These are phyloP conservation scores for Rhododendron griersonianum DNA, from an alignment of 148 eudicot species.

Conservation along the genomic window DNA sequence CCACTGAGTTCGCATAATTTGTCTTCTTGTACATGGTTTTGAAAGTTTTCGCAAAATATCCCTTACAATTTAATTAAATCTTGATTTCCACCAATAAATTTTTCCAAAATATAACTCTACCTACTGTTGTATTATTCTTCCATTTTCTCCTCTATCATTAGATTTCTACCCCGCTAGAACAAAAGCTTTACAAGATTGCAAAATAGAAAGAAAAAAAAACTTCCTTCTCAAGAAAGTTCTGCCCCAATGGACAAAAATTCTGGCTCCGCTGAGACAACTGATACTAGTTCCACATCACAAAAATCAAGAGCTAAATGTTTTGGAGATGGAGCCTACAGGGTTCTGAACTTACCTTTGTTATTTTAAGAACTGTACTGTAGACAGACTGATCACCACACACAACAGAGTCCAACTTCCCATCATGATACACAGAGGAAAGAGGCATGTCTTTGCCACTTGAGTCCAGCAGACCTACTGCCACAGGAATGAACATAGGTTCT, in stretches of 20 bases:
- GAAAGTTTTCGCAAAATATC: not conserved
- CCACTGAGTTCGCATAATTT: not conserved
- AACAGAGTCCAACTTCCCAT: constrained; percentile 60
- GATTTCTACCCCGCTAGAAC: not conserved
- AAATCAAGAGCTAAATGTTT: not conserved
- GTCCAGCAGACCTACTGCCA: constrained; percentile 71
- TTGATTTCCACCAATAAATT: not conserved
- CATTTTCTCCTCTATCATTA: not conserved
- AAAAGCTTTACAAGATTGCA: not conserved
- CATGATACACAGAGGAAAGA: constrained; percentile 69
- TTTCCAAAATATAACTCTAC: not conserved
- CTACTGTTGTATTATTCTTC: not conserved
- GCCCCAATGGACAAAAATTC: not conserved
- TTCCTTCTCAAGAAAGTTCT: not conserved
- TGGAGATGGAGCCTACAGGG: not conserved
- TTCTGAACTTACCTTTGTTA: constrained; percentile 64
- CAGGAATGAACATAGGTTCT: constrained; percentile 97
- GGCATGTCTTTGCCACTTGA: constrained; percentile 85
- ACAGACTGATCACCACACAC: constrained; percentile 40
- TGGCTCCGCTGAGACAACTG: not conserved
- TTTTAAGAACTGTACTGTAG: constrained; percentile 68
- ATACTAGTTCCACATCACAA: constrained; percentile 4
- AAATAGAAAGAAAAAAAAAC: not conserved
- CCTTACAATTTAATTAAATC: not conserved
- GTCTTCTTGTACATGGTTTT: not conserved